Base-by-base conservation (phyloP, 1,139 yeast genomes). In the Arxiozyma slooffiae region DNA sequence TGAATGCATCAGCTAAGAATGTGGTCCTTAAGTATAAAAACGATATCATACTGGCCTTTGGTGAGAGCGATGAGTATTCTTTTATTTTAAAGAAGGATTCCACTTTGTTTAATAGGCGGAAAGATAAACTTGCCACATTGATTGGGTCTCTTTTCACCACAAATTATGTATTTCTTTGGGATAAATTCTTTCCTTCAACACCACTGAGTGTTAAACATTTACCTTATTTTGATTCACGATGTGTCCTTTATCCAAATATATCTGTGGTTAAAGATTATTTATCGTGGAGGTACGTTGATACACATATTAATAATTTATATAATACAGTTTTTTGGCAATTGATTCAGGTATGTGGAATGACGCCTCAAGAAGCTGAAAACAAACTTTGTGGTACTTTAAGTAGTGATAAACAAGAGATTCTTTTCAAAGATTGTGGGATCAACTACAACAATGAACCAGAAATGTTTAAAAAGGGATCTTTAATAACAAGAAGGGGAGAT, bases 251-350 rank as follows among this genome's bases (percentile, higher is more conserved):
- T 60, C 99, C 99, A 0, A 79, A 77, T 51, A 59, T 71, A 26
- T 61, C 71, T 9, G 71, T 74, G 1, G 74, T 90, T 1, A 73
- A 86, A 50, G 97, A 92, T 65, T 94, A 94, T 63, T 78, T 94
- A 56, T 72, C 85, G 50, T 94, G 99, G 99, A 75, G 99, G 59
- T 97, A 88, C 64, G 98, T 85, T 1, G 99, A 92, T 64, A 92
- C 98, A 52, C 98, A 92, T 68, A 92, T 92, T 51, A 92, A 92
- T 65, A 92, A 92, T 64, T 70, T 94, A 55, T 94, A 90, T 72
- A 92, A 92, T 63, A 94, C 99, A 0, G 73, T 89, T 0, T 94
- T 92, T 64, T 92, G 99, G 99, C 75, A 81, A 7, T 73, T 94
- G 60, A 94, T 92, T 0, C 66, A 72, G 34, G 73, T 76, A 54